Conservation (phyloP, 495 filamentous ascomycete species). For the Astrothelium subdiscretum region DNA sequence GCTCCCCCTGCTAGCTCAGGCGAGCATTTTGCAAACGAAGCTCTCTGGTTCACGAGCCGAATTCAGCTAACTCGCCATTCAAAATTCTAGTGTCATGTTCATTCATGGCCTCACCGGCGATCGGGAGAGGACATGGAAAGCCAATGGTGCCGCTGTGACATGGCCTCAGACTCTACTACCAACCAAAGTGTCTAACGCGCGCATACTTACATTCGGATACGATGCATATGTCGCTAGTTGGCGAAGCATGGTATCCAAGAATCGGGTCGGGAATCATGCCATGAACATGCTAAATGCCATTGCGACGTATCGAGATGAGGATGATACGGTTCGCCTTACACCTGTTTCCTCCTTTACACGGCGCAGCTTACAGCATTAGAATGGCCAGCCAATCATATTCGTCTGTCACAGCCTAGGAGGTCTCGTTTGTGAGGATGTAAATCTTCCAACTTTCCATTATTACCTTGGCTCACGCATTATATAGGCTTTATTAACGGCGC, state of each 20-base stretch:
- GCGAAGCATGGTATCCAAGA: neutral
- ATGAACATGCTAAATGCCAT: constrained; percentile 4
- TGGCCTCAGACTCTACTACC: constrained; percentile 9
- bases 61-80: no score
- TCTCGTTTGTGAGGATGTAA: constrained; percentile 12
- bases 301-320: neutral
- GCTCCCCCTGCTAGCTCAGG: no score
- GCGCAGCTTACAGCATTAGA: constrained; percentile 1
- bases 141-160: neutral
- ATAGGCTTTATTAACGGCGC: neutral
- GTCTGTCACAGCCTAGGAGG: constrained; percentile 14
- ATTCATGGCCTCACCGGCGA: constrained; percentile 12
- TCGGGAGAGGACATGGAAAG: constrained; percentile 10
- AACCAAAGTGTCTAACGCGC: constrained; percentile 4
- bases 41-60: no score
- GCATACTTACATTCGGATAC: constrained; percentile 15
- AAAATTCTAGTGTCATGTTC: constrained; percentile 13
- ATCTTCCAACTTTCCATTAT: neutral
- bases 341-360: neutral
- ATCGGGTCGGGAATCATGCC: constrained; percentile 6
- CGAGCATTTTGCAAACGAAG: no score
- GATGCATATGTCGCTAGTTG: constrained; percentile 7
- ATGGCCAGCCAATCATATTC: constrained; percentile 7
- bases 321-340: neutral
- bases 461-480: neutral